Evolutionary conservation across 306 rosid species (phyloP), one percentile per base, ranked within the genome.

Genomic region (Citrullus mucosospermus): DNA sequence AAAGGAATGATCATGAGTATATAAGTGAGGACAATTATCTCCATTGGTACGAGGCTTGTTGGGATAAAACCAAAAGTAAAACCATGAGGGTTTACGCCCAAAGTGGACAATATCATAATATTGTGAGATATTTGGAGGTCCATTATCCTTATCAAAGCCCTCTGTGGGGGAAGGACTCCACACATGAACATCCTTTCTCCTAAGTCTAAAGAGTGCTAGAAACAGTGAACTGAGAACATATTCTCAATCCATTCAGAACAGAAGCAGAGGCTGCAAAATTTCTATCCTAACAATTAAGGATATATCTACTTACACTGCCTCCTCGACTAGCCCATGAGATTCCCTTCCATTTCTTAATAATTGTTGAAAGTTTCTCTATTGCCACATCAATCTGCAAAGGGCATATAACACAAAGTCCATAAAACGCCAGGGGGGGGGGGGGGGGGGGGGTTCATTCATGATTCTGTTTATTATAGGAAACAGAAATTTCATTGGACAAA

Each of bases 291-390:
- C 46, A 25, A 48, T 83, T 20, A 78, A 54, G 69, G 25, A 55
- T 60, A 34, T 61, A 14, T 46, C 46, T 71, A 80, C 92, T 75
- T 81, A 93, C 97, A 93, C 87, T 74, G 89, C 96, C 97, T 68
- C 97, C 97, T 61, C 92, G 89, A 84, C 92, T 93, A 78, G 90
- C 80, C 97, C 97, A 93, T 13, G 94, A 82, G 82, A 93, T 82
- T 82, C 88, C 82, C 81, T 88, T 91, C 96, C 92, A 83, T 82
- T 81, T 89, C 59, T 81, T 81, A 63, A 86, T 76, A 54, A 89
- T 80, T 65, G 78, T 66, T 51, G 62, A 51, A n/a, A 91, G 90
- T 44, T 83, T 85, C 81, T 84, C 79, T 50, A 79, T 65, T 56
- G 97, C 91, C 79, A 81, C 77, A 68, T 86, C 87, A 75, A 93